These are phyloP conservation scores for Ramularia endophylla DNA, from an alignment of 2,329 filamentous ascomycete species.

Conservation along the genomic window DNA sequence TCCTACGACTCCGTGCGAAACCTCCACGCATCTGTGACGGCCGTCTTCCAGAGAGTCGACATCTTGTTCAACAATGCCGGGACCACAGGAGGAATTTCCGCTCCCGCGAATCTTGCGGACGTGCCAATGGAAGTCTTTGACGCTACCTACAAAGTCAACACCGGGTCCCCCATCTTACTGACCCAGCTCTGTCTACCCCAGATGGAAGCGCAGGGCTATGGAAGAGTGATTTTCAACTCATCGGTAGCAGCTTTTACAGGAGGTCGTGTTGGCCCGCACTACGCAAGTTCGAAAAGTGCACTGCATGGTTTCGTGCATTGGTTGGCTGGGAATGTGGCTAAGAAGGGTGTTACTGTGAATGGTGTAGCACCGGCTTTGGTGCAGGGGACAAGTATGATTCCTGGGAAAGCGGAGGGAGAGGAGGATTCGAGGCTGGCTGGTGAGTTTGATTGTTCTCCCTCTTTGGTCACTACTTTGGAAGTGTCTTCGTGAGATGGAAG, in stretches of 20 bases:
- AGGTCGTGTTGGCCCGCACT: constrained; percentile 38
- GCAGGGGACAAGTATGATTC: background rate
- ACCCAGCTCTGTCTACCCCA: constrained; percentile 35
- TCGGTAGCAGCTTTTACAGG: constrained; percentile 37
- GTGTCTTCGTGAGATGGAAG: too few species aligned
- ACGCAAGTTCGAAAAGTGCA: constrained; percentile 38
- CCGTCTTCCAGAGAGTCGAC: constrained; percentile 30
- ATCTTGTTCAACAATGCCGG: constrained; percentile 41
- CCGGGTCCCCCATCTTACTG: constrained; percentile 32
- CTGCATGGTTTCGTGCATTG: constrained; percentile 44
- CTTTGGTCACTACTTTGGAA: too few species aligned
- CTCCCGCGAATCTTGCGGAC: constrained; percentile 27
- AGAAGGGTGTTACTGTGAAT: constrained; percentile 43
- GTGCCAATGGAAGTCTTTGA: constrained; percentile 35
- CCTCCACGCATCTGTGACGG: constrained; percentile 32
- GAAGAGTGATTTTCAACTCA: constrained; percentile 34
- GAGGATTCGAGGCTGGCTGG: background rate
- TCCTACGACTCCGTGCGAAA: constrained; percentile 24
- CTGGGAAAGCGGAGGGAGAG: background rate
- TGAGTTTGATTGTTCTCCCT: background rate
- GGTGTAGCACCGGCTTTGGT: constrained; percentile 45
- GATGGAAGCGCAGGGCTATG: constrained; percentile 34
- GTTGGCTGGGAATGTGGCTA: constrained; percentile 38
- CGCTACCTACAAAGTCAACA: constrained; percentile 34
- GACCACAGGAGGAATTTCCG: constrained; percentile 21